phyloP scores from a whole-genome alignment of 306 rosid species.

The Pterocarpus santalinus region DNA sequence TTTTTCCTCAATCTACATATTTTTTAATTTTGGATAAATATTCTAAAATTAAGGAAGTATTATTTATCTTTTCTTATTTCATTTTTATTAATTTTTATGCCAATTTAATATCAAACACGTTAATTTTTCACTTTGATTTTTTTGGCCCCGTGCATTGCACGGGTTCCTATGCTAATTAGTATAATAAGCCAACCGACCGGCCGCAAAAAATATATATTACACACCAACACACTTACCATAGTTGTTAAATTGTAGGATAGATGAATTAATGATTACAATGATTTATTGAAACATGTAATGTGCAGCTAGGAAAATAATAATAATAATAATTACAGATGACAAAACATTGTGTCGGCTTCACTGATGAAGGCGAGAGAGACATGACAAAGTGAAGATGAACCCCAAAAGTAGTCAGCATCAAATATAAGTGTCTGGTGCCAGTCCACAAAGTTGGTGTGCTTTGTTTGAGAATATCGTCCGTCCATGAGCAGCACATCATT shows the following conservation, averaged over 20 bases:
- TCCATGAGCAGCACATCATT: background rate
- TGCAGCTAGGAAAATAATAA: background rate
- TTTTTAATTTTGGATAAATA: no score
- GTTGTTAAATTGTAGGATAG: background rate
- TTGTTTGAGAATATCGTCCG: conserved; percentile 19
- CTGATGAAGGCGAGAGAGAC: background rate
- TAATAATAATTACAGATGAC: background rate
- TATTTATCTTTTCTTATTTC: no score
- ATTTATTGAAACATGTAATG: background rate
- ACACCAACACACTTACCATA: background rate
- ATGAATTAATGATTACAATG: background rate
- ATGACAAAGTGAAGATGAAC: background rate
- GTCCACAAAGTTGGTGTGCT: background rate
- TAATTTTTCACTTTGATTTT: no score
- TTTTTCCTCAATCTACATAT: no score
- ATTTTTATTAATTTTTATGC: no score
- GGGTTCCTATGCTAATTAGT: no score
- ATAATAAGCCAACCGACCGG: no score
- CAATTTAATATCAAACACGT: no score
- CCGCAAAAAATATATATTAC: no score
- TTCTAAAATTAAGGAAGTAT: no score
- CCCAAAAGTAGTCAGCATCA: background rate
- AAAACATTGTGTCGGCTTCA: background rate
- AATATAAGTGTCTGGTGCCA: background rate
- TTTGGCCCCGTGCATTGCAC: no score